phyloP scores from a whole-genome alignment of 1,284 basidiomycete genomes.

The Neolentinus lepideus region DNA sequence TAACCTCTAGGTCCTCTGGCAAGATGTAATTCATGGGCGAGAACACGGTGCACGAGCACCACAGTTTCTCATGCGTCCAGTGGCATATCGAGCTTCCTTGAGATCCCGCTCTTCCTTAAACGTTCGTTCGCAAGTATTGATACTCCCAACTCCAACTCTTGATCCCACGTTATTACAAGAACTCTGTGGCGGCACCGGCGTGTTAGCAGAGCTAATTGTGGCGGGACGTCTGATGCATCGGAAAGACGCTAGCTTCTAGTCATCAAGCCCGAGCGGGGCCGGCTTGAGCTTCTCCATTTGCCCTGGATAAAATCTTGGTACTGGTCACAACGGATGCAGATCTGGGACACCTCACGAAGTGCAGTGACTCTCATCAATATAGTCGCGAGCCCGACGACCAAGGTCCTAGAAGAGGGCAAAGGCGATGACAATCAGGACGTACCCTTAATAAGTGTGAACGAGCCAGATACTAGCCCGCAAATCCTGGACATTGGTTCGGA shows the following conservation, averaged over 20 bases:
- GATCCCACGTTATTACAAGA: neutral
- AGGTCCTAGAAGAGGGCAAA: too few relatives aligned
- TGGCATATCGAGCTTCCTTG: too few relatives aligned
- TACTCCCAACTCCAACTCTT: too few relatives aligned
- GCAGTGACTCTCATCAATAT: neutral
- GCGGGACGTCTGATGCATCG: neutral
- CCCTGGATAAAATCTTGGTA: neutral
- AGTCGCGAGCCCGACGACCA: too few relatives aligned
- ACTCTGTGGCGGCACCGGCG: too few relatives aligned
- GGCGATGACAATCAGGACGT: too few relatives aligned
- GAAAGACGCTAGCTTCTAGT: neutral
- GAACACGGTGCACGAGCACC: too few relatives aligned
- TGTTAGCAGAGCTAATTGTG: neutral
- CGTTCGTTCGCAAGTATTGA: neutral
- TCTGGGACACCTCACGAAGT: neutral
- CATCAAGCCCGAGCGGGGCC: too few relatives aligned
- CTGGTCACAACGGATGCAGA: neutral
- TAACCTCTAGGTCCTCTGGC: too few relatives aligned
- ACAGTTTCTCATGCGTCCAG: too few relatives aligned
- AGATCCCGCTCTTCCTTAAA: neutral
- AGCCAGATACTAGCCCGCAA: neutral
- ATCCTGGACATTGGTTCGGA: too few relatives aligned
- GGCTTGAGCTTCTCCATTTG: neutral
- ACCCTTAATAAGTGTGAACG: neutral
- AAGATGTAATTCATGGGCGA: too few relatives aligned